These are phyloP conservation scores for Hemerocallis citrina DNA, from an alignment of 106 monocot genomes.

Conservation along the genomic window DNA sequence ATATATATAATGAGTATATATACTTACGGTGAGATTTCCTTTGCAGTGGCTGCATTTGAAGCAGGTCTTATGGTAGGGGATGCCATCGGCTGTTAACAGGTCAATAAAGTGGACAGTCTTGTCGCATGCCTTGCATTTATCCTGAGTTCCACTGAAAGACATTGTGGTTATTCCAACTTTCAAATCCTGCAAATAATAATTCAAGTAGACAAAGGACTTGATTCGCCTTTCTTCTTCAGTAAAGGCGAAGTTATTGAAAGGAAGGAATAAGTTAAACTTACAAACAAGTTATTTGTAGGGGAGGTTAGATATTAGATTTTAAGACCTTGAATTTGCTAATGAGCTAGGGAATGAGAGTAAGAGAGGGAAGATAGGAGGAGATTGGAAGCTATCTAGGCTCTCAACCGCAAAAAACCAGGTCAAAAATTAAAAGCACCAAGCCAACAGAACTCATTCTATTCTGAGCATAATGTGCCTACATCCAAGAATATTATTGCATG, in stretches of 20 bases:
- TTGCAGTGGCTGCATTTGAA: constrained; percentile 56
- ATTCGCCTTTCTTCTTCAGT: background rate
- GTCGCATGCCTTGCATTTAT: constrained; percentile 47
- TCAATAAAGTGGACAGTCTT: constrained; percentile 51
- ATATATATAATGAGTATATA: background rate
- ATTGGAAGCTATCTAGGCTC: constrained; percentile 7
- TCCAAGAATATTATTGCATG: no score
- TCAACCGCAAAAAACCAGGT: constrained; percentile 5
- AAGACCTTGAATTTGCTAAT: background rate
- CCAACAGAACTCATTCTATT: no score
- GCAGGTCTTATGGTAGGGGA: constrained; percentile 38
- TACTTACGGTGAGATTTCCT: constrained; percentile 29
- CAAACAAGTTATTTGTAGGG: background rate
- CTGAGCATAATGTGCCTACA: no score
- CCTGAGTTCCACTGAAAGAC: constrained; percentile 49
- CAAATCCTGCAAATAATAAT: background rate
- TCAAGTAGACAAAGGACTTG: background rate
- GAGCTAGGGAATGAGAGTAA: background rate
- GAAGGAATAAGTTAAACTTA: background rate
- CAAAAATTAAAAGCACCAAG: no score
- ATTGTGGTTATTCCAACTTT: no score
- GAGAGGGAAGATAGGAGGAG: constrained; percentile 16
- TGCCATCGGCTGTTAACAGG: constrained; percentile 28
- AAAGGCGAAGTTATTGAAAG: background rate
- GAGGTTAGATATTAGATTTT: background rate